A percentile compares a stretch with the other conserved stretches of the same genome.
These are phyloP conservation scores for Lodderomyces margitis DNA, from an alignment of 1,139 yeast genomes.

Conservation along the genomic window DNA sequence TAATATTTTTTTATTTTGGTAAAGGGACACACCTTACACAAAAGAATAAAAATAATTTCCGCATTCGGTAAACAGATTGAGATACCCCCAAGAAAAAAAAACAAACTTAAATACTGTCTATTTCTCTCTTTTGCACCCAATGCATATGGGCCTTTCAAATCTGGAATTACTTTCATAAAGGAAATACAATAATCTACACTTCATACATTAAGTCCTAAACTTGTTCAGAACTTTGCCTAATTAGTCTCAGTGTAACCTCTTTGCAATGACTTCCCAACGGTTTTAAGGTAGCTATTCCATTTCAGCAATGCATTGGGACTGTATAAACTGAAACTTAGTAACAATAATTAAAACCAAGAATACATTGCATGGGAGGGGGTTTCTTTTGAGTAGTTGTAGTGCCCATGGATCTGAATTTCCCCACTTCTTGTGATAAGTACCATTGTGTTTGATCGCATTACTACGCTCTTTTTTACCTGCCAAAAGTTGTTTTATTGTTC, in stretches of 20 bases:
- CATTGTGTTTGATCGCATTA: not conserved
- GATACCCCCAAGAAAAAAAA: not conserved
- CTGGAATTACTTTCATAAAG: not conserved
- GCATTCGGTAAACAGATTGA: conserved; percentile 1
- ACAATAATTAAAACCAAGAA: not conserved
- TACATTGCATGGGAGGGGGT: no score
- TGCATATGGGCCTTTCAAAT: not conserved
- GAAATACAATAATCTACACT: not conserved
- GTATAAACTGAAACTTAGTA: not conserved
- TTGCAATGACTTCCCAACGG: not conserved
- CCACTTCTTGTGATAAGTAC: not conserved
- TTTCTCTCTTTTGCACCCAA: not conserved
- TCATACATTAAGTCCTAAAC: not conserved
- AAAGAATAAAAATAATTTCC: not conserved
- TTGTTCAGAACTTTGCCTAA: not conserved
- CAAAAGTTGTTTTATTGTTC: conserved; percentile 2
- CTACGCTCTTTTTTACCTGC: not conserved
- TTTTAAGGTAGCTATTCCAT: not conserved
- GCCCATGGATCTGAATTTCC: not conserved
- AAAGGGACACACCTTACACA: not conserved
- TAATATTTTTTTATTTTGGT: not conserved
- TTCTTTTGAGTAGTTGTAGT: no score
- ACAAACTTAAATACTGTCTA: not conserved
- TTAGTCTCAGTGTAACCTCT: not conserved
- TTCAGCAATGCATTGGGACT: not conserved